Evolutionary conservation across 225 moss, liverwort and hornwort species (phyloP), one percentile per base, ranked within the genome.

Genomic region (Physcomitrium patens): DNA sequence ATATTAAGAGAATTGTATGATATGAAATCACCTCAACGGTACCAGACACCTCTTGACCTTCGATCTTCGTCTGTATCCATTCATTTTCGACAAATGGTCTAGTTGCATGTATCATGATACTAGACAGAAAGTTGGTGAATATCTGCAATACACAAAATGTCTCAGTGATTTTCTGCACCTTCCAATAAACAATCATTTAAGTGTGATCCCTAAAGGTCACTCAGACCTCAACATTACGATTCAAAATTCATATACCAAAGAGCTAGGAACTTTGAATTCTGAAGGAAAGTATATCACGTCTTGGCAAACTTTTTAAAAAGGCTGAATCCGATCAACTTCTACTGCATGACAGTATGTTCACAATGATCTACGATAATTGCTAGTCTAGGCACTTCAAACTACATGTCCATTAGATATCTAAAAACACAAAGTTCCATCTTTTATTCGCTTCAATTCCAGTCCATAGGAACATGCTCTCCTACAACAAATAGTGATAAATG

Each of bases 61-160:
- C 97, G 72, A 97, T 97, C 80, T 97, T 97, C 58, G 97, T 97
- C 73, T 94, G 97, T 54, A 97, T 97, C 97, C 97, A 97, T 78
- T 97, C 97, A 84, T 82, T 91, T 80, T 97, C 97, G 78, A 94
- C 88, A 83, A 97, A 97, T 73, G 94, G 97, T 11, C 97, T 88
- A 3, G 97, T 97, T 66, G 94, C 94, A 89, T 97, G 97, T 67
- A 97, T 92, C 93, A 97, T 97, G 51, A 97, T 84, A 70, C 94
- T 91, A 9, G 94, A 94, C 62, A 97, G 76, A 78, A 97, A 97
- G 52, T 97, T 97, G 10, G 97, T 97, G 53, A 97, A 97, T 48
- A 97, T 97, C 97, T 97, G 97, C 65, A 76, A 46, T 58, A 72
- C 61, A 47, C n/a, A 19, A 70, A 20, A 74, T 72, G 19, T 12